These are phyloP conservation scores for Clonostachys chloroleuca DNA, from an alignment of 2,329 filamentous ascomycete genomes.

Conservation along the genomic window DNA sequence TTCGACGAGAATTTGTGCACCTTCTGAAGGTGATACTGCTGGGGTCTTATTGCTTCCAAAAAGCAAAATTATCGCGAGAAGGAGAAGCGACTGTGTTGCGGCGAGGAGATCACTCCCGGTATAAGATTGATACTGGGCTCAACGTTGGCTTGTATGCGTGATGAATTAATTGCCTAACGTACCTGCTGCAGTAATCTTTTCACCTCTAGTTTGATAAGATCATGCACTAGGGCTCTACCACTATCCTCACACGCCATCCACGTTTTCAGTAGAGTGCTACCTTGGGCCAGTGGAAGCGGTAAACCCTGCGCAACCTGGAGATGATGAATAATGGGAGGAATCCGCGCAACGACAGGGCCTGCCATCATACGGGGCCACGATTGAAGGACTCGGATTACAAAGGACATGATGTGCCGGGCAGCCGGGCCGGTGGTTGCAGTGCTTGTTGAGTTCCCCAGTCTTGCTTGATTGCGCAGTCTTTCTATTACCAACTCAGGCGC, in stretches of 20 bases:
- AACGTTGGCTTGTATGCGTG: no score
- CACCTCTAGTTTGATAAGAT: slow-evolving; percentile 3
- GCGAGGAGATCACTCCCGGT: slow-evolving; percentile 2
- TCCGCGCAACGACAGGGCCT: background rate
- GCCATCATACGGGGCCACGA: slow-evolving; percentile 9
- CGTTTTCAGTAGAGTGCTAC: slow-evolving; percentile 5
- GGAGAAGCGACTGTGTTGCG: slow-evolving; percentile 5
- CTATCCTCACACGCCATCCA: slow-evolving; percentile 1
- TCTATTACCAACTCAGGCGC: background rate
- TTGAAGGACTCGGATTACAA: slow-evolving; percentile 4
- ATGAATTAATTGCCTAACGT: no score
- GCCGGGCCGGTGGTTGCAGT: background rate
- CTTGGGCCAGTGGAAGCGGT: slow-evolving; percentile 4
- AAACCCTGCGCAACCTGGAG: slow-evolving; percentile 3
- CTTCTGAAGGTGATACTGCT: background rate
- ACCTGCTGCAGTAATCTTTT: background rate
- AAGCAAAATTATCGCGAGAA: slow-evolving; percentile 3
- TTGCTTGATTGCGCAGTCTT: background rate
- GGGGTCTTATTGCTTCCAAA: background rate
- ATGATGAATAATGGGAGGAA: slow-evolving; percentile 8
- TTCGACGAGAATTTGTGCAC: slow-evolving; percentile 4
- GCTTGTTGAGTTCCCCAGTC: background rate
- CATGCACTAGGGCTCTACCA: slow-evolving; percentile 1
- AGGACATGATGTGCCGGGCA: background rate
- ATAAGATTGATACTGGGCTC: slow-evolving; percentile 1